Evolutionary conservation across 1,139 yeast genomes (phyloP).

Genomic region (Kurtzmaniella natalensis): DNA sequence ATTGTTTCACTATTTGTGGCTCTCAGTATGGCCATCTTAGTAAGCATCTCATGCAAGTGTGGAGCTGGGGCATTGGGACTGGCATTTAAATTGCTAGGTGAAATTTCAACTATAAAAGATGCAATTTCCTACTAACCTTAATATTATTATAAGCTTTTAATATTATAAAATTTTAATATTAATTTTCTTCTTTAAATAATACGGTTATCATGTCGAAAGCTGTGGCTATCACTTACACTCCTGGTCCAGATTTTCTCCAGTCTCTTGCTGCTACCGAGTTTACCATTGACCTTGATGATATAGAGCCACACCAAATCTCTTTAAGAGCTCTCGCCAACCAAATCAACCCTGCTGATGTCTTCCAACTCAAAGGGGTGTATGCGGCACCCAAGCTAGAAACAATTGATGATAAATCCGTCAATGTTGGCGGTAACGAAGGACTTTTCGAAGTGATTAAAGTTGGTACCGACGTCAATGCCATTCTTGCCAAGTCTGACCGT

Average conservation of each 20-base stretch:
- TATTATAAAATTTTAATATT: not conserved
- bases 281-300: slow-evolving; percentile 33
- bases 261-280: slow-evolving; percentile 13
- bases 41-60: too few species aligned
- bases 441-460: slow-evolving; percentile 22
- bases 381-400: slow-evolving; percentile 61
- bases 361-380: slow-evolving; percentile 90
- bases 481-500: not conserved
- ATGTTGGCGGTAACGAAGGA: slow-evolving; percentile 70
- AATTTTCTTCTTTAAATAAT: too few species aligned
- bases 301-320: slow-evolving; percentile 39
- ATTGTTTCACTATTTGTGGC: too few species aligned
- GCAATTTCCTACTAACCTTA: too few species aligned
- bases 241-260: slow-evolving; percentile 9
- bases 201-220: slow-evolving; percentile 12
- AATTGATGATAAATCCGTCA: slow-evolving; percentile 50
- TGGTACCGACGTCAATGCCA: slow-evolving; percentile 16
- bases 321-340: slow-evolving; percentile 72
- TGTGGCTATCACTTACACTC: slow-evolving; percentile 22
- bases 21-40: too few species aligned
- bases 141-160: too few species aligned
- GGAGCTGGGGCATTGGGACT: too few species aligned
- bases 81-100: too few species aligned
- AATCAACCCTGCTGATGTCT: slow-evolving; percentile 86
- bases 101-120: too few species aligned